Evolutionary conservation across 352 stramenopile genomes (phyloP).

Genomic region (Blastocystis sp.): DNA sequence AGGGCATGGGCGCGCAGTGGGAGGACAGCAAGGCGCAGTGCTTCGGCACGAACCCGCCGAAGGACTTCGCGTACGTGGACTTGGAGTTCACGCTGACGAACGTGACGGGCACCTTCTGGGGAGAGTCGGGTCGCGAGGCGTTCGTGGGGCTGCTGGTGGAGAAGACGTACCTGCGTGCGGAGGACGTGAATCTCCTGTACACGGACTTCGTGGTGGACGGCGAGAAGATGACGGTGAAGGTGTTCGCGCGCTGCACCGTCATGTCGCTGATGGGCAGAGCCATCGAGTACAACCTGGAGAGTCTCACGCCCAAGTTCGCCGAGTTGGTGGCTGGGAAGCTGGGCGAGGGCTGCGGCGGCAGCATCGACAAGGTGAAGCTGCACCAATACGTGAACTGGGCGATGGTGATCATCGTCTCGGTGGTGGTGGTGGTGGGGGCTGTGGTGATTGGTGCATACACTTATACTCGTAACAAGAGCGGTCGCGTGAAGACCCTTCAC

Average conservation of each 20-base stretch:
- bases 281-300: neutral
- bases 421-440: neutral
- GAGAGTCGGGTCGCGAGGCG: neutral
- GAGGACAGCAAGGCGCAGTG: neutral
- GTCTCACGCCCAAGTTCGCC: neutral
- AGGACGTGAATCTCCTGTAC: neutral
- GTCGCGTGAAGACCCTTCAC: neutral
- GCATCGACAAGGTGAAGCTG: neutral
- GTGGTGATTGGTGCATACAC: neutral
- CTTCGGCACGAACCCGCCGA: neutral
- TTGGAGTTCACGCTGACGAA: neutral
- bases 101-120: neutral
- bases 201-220: neutral
- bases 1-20: neutral
- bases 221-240: neutral
- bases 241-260: neutral
- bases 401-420: neutral
- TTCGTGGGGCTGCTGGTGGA: neutral
- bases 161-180: neutral
- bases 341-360: neutral
- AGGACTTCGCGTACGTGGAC: neutral
- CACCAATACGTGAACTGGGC: neutral
- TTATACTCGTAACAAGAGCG: neutral
- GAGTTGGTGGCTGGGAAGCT: neutral
- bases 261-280: neutral